phyloP scores from a whole-genome alignment of 371 early-diverging fungal genomes.

The Fennellomyces sp. region DNA sequence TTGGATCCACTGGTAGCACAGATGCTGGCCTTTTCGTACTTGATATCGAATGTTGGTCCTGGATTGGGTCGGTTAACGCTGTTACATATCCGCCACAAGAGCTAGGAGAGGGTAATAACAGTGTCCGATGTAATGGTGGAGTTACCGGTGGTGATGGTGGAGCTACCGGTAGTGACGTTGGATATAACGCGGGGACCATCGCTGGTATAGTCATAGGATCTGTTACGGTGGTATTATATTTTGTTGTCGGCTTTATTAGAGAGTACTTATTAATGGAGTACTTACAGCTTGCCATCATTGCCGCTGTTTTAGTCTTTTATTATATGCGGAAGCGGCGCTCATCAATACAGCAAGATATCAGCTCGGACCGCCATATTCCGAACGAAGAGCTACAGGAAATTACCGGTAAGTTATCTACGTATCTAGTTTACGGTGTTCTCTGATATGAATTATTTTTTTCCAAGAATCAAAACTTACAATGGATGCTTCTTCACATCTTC shows the following conservation, averaged over 20 bases:
- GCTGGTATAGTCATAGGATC: background rate
- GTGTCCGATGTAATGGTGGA: no score
- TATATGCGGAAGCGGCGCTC: background rate
- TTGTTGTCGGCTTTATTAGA: background rate
- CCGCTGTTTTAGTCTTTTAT: background rate
- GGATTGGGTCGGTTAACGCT: background rate
- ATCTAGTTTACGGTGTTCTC: no score
- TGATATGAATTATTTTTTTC: no score
- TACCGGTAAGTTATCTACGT: no score
- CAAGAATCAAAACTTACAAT: no score
- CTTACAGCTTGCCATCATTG: background rate
- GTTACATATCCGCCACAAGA: background rate
- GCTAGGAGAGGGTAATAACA: no score
- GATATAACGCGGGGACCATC: background rate
- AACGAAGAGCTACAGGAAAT: background rate
- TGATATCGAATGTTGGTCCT: background rate
- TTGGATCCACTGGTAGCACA: background rate
- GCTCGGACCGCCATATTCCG: background rate
- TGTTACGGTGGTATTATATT: background rate
- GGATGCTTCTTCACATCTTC: no score
- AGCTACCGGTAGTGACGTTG: background rate
- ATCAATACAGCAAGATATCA: background rate
- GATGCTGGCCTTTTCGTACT: background rate
- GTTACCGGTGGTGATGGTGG: background rate
- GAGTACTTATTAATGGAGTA: no score